Percentiles rank a stretch among this genome's conserved stretches.
These are phyloP conservation scores for Cladobotryum mycophilum DNA, from an alignment of 2,329 filamentous ascomycete species.

Conservation along the genomic window DNA sequence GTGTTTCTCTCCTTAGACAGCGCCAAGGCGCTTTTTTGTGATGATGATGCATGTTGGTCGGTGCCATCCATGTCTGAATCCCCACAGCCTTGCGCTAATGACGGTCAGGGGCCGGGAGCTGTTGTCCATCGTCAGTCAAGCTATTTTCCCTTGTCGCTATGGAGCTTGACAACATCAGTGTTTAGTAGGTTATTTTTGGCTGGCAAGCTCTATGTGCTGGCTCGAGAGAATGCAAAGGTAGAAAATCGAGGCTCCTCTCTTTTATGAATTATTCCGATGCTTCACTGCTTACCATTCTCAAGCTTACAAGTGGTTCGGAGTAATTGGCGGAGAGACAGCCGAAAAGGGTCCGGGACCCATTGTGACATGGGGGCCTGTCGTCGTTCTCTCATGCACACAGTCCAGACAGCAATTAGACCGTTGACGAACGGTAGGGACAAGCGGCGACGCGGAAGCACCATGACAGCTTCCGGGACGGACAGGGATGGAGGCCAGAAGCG, in stretches of 20 bases:
- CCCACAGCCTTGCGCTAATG: neutral
- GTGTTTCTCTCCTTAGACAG: neutral
- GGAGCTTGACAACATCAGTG: too few relatives aligned
- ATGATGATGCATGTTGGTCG: slow-evolving; percentile 7
- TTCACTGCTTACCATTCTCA: neutral
- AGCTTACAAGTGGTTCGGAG: neutral
- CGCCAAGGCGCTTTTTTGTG: neutral
- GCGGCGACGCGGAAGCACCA: slow-evolving; percentile 5
- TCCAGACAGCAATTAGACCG: slow-evolving; percentile 8
- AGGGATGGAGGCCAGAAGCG: slow-evolving; percentile 1
- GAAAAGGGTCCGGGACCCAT: neutral
- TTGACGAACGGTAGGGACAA: slow-evolving; percentile 7
- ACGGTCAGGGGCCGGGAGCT: neutral
- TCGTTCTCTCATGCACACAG: slow-evolving; percentile 6
- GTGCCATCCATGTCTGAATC: slow-evolving; percentile 13
- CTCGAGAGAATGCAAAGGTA: too few relatives aligned
- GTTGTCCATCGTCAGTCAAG: neutral
- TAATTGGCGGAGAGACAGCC: slow-evolving; percentile 7
- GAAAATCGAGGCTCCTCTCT: too few relatives aligned
- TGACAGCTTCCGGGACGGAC: slow-evolving; percentile 7
- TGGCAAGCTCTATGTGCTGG: too few relatives aligned
- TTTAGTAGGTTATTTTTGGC: too few relatives aligned
- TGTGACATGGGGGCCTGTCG: slow-evolving; percentile 5
- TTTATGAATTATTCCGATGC: neutral
- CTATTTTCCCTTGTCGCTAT: too few relatives aligned